Base-by-base conservation (phyloP, 306 rosid species). In the Acacia melanoxylon region DNA sequence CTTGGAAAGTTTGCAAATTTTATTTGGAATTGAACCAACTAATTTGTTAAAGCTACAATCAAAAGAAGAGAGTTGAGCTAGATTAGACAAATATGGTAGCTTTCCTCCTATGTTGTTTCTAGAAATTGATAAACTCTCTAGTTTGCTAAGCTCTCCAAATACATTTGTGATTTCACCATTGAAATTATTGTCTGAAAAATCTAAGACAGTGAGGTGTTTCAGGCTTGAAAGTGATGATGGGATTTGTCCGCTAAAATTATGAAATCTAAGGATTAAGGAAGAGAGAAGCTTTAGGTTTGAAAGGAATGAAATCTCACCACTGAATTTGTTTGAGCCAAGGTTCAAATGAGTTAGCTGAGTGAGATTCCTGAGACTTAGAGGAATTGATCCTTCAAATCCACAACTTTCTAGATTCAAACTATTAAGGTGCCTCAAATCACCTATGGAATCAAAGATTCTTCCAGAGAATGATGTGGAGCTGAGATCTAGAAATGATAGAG, bases 291-390 rank as follows among this genome's bases (percentile, higher is more conserved):
- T 24, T 22, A 59, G 66, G 22, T 79, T 63, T 17, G 77, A 62
- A 52, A 66, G 13, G 20, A 74, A 75, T 20, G 78, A 66, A n/a
- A 79, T 70, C 29, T 84, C 42, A 5, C 87, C 81, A 56, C 24
- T 80, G 17, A 80, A 70, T 0, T 49, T 59, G 71, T 49, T 80
- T 10, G 31, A 58, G 31, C 31, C 65, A 58, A 58, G 6, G 0
- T 0, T 5, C 24, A 2, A 41, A 85, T 81, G 6, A 25, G 0
- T 20, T 66, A 78, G 10, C 2, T 25, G 2, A 6, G 22, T 31
- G 24, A 66, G 71, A 29, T 80, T 72, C 33, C 24, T 70, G 14
- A 72, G 41, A 41, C 46, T 1, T 31, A 2, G 37, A 63, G 22
- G 69, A 41, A 48, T 24, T 15, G 54, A 3, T 12, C 35, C 68